Percentiles rank a stretch among this genome's conserved stretches.
These are phyloP conservation scores for Ceratocystis smalleyi DNA, from an alignment of 2,329 filamentous ascomycete genomes.

Conservation along the genomic window DNA sequence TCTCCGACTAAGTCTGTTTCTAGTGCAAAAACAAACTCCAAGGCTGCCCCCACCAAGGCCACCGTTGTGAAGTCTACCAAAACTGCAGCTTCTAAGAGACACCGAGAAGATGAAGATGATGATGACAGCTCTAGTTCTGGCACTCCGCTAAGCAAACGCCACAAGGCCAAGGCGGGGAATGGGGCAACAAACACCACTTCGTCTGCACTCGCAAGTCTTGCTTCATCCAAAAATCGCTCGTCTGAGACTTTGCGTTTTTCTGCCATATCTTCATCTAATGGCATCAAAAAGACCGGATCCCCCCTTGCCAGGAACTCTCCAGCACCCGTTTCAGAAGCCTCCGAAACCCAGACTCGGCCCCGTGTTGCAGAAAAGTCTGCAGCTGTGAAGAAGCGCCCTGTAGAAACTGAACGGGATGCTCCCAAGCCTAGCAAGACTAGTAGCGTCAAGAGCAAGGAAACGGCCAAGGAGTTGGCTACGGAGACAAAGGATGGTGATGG, in stretches of 20 bases:
- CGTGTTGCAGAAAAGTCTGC: constrained; percentile 21
- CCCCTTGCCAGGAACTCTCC: constrained; percentile 7
- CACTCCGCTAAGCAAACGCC: constrained; percentile 41
- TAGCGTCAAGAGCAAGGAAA: constrained; percentile 7
- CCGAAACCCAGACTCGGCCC: neutral
- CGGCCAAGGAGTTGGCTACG: constrained; percentile 13
- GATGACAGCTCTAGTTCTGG: constrained; percentile 44
- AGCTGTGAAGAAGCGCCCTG: constrained; percentile 21
- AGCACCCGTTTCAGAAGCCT: constrained; percentile 7
- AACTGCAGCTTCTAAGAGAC: constrained; percentile 31
- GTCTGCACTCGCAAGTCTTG: neutral
- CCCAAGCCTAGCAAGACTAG: constrained; percentile 3
- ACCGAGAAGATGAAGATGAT: constrained; percentile 35
- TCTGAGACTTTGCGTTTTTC: constrained; percentile 10
- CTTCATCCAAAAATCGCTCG: neutral
- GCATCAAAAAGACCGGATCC: constrained; percentile 6
- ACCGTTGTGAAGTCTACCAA: constrained; percentile 8
- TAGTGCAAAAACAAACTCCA: constrained; percentile 21
- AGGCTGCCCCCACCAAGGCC: constrained; percentile 16
- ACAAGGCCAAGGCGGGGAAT: constrained; percentile 32
- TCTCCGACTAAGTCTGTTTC: constrained; percentile 3
- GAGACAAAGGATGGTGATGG: constrained; percentile 17
- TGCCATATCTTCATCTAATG: constrained; percentile 8
- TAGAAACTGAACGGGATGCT: constrained; percentile 12
- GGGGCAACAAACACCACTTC: neutral